Evolutionary conservation across 345 rosid species (phyloP), one percentile per base, ranked within the genome.

Genomic region (Populus ilicifolia): DNA sequence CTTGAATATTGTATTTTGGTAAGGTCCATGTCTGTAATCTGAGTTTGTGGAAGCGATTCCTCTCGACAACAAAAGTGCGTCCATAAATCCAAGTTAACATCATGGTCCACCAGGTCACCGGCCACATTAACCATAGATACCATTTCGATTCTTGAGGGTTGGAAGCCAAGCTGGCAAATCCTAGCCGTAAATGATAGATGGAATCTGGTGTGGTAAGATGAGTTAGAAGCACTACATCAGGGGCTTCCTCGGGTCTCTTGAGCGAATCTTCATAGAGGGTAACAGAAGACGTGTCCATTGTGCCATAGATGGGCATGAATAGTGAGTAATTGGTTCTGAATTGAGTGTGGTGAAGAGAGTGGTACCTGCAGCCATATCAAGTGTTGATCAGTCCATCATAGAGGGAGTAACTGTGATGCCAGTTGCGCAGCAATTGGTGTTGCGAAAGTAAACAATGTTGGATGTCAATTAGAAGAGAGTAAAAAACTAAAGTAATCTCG

Each of bases 1-100:
- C 98, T 77, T 92, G 97, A 13, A 86, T 25, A 23, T 69, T 88
- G 82, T 88, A 92, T 78, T 84, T 91, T 4, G 97, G 92, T 29
- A 92, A 74, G 38, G 85, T 89, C 98, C 98, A 90, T 29, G 96
- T 85, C 52, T 94, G 97, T 41, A 88, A 65, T 23, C 64, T 85
- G 80, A 87, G 81, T 23, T 86, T 82, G 44, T 85, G 41, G 23
- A 92, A 82, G 7, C 77, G 81, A 72, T 88, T 86, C 79, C 90
- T 85, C 78, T 92, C 93, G 10, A 88, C 78, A 3, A 91, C 81
- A 79, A 91, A 85, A 12, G 86, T 69, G 17, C 82, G 87, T 16
- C 87, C 86, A 17, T 81, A 87, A 41, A 86, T 73, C 88, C 91
- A 84, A 30, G 90, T 86, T 36, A 89, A 50, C 10, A 80, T 39